Evolutionary conservation across 495 filamentous ascomycete genomes (phyloP).

Genomic region (Immersiella caudata): DNA sequence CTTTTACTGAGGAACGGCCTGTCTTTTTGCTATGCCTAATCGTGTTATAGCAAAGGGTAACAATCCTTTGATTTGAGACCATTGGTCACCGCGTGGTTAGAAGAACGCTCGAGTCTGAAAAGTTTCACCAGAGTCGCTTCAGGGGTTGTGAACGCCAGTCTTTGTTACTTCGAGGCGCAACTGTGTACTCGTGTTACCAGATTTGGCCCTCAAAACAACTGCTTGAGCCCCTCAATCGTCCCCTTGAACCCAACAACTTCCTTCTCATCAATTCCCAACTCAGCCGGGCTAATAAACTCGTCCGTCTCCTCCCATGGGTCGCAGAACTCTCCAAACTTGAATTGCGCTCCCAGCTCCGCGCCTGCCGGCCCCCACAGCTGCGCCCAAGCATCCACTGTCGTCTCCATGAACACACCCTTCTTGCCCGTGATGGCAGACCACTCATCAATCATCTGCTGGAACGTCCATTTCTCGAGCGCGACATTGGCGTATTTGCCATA

Average conservation of each 20-base stretch:
- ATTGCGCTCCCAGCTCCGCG: constrained; percentile 20
- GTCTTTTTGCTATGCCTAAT: too few relatives aligned
- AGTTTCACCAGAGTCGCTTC: too few relatives aligned
- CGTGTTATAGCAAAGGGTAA: too few relatives aligned
- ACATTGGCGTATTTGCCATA: constrained; percentile 21
- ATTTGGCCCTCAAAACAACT: constrained; percentile 2
- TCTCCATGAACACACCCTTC: constrained; percentile 11
- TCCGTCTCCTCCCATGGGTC: constrained; percentile 21
- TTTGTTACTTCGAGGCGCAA: too few relatives aligned
- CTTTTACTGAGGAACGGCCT: too few relatives aligned
- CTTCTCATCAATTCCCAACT: constrained; percentile 18
- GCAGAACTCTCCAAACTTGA: constrained; percentile 26
- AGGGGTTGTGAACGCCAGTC: too few relatives aligned
- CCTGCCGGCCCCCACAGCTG: constrained; percentile 19
- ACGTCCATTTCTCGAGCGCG: constrained; percentile 25
- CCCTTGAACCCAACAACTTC: constrained; percentile 25
- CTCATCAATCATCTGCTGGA: constrained; percentile 27
- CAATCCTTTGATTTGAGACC: too few relatives aligned
- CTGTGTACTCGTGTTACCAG: too few relatives aligned
- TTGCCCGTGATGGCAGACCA: constrained; percentile 23
- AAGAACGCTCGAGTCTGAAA: too few relatives aligned
- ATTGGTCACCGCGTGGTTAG: too few relatives aligned
- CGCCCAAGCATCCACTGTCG: constrained; percentile 13
- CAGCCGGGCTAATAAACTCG: constrained; percentile 20
- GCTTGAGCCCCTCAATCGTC: constrained; percentile 14